A percentile compares a stretch with the other conserved stretches of the same genome.
Evolutionary conservation across 225 moss, liverwort and hornwort species (phyloP).

Genomic region (Marchantia paleacea): DNA sequence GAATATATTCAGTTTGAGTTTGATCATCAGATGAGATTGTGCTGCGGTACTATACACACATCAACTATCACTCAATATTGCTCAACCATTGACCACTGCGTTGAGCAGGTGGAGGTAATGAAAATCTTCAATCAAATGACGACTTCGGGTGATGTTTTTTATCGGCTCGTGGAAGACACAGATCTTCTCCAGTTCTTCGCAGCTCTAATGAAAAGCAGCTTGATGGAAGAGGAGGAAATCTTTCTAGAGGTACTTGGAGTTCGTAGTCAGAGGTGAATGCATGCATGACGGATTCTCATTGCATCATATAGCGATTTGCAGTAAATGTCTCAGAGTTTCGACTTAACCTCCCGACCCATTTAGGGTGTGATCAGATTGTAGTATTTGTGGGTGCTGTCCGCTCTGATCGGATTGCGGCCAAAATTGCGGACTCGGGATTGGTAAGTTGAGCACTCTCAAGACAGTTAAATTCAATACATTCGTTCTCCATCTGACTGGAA

Average conservation of each 20-base stretch:
- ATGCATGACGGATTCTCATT: not conserved
- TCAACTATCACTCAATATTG: too few relatives aligned
- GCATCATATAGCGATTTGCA: not conserved
- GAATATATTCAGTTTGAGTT: too few relatives aligned
- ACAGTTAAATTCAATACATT: not conserved
- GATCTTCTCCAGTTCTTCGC: conserved; percentile 35
- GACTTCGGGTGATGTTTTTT: conserved; percentile 25
- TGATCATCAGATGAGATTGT: too few relatives aligned
- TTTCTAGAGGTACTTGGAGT: conserved; percentile 41
- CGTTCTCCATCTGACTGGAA: too few relatives aligned
- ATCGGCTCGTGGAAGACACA: conserved; percentile 30
- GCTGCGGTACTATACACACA: too few relatives aligned
- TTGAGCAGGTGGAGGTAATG: conserved; percentile 47
- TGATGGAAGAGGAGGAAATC: conserved; percentile 43
- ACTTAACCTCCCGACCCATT: not conserved
- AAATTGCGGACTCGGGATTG: conserved; percentile 37
- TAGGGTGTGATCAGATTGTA: conserved; percentile 33
- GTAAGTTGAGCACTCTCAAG: conserved; percentile 22
- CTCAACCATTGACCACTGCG: not conserved
- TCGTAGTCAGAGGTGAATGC: not conserved
- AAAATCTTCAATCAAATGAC: conserved; percentile 42
- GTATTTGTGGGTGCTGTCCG: conserved; percentile 44
- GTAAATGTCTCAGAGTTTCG: not conserved
- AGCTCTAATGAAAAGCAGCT: conserved; percentile 33
- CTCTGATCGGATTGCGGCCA: conserved; percentile 22